A percentile compares a stretch with the other conserved stretches of the same genome.
Evolutionary conservation across 2,329 filamentous ascomycete genomes (phyloP).

Genomic region (Grosmannia serpens): DNA sequence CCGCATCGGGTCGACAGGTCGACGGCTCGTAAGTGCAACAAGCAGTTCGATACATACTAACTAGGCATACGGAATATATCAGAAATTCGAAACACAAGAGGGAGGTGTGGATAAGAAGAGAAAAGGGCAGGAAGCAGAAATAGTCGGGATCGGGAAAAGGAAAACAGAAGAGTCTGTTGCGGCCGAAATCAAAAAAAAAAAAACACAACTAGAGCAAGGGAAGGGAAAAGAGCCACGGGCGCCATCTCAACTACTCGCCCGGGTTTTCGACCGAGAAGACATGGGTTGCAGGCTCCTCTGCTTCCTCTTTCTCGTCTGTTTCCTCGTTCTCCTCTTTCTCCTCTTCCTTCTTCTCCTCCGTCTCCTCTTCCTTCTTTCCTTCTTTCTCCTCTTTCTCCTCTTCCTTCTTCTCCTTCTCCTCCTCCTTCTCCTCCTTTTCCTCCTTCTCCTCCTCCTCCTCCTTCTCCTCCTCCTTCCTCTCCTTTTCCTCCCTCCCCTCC

Average conservation of each 20-base stretch:
- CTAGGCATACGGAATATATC: no score
- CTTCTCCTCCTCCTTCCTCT: neutral
- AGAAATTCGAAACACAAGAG: no score
- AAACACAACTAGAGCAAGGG: no score
- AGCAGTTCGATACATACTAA: no score
- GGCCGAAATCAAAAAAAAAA: no score
- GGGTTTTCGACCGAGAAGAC: neutral
- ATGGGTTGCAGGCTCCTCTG: no score
- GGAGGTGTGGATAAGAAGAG: no score
- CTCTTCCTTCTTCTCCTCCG: neutral
- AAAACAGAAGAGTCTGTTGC: no score
- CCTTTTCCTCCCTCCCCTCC: neutral
- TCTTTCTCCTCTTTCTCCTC: neutral
- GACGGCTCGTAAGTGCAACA: no score
- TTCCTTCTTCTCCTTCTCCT: neutral
- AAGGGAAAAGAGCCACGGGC: no score
- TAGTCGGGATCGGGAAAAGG: no score
- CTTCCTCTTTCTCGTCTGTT: neutral
- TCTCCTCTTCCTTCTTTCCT: neutral
- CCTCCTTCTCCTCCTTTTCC: neutral
- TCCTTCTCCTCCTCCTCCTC: neutral
- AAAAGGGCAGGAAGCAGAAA: no score
- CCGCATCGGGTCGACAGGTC: neutral
- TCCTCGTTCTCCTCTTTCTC: neutral
- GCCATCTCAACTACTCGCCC: neutral